These are phyloP conservation scores for Mollisia scopiformis DNA, from an alignment of 2,329 filamentous ascomycete genomes.

Conservation along the genomic window DNA sequence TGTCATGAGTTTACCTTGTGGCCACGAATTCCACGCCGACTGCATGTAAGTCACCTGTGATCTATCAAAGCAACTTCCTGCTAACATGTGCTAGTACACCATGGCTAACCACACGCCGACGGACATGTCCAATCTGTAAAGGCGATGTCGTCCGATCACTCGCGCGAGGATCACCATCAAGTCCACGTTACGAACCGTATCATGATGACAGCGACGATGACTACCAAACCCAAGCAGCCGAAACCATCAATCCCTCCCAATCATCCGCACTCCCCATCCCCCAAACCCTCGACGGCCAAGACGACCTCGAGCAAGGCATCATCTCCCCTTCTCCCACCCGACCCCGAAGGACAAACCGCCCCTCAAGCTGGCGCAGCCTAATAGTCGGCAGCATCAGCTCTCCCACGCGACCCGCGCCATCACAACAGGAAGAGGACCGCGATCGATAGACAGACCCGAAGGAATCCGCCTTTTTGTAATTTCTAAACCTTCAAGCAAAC, in stretches of 20 bases:
- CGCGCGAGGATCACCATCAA: conserved; percentile 45
- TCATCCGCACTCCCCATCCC: conserved; percentile 42
- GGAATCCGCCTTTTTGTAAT: conserved; percentile 9
- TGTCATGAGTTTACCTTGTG: conserved; percentile 97
- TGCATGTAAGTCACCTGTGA: conserved; percentile 82
- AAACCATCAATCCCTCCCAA: conserved; percentile 49
- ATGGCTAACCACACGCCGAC: conserved; percentile 91
- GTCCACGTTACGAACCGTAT: conserved; percentile 37
- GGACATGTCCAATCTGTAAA: conserved; percentile 99
- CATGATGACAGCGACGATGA: conserved; percentile 46
- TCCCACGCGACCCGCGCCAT: conserved; percentile 24
- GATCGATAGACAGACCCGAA: conserved; percentile 28
- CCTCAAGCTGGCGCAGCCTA: conserved; percentile 30
- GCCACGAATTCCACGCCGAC: conserved; percentile 95
- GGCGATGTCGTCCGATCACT: conserved; percentile 85
- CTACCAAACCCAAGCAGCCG: conserved; percentile 46
- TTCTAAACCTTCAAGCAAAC: background rate
- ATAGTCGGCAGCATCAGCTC: conserved; percentile 30
- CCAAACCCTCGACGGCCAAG: conserved; percentile 12
- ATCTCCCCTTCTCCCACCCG: conserved; percentile 22
- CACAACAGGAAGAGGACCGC: conserved; percentile 30
- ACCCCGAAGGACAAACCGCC: conserved; percentile 13
- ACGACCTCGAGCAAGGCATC: conserved; percentile 32
- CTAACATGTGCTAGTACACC: conserved; percentile 67
- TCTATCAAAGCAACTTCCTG: background rate